These are phyloP conservation scores for Aaosphaeria arxii DNA, from an alignment of 2,329 filamentous ascomycete species.

Conservation along the genomic window DNA sequence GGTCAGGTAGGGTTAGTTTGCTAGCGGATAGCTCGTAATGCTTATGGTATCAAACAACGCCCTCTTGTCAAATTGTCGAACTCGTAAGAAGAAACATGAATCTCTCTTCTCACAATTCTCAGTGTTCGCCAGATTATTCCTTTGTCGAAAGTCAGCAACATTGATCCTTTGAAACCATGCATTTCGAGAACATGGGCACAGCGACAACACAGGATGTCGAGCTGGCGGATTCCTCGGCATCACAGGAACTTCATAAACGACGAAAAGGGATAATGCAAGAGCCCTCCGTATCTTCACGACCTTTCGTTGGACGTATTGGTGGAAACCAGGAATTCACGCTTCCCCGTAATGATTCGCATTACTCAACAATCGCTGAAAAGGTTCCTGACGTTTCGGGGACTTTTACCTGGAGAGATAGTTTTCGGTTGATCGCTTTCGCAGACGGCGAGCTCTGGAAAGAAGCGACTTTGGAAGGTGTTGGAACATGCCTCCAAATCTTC, in stretches of 20 bases:
- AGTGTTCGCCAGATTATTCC: too few relatives aligned
- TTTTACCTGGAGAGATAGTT: constrained; percentile 14
- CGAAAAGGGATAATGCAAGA: background rate
- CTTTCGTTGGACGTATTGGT: constrained; percentile 33
- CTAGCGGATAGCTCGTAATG: too few relatives aligned
- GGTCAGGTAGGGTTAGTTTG: too few relatives aligned
- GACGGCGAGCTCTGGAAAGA: constrained; percentile 21
- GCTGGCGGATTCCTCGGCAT: constrained; percentile 1
- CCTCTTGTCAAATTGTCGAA: too few relatives aligned
- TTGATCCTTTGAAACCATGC: too few relatives aligned
- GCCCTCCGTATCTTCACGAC: constrained; percentile 12
- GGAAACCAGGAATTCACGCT: constrained; percentile 32
- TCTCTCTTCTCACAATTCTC: too few relatives aligned
- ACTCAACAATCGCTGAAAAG: constrained; percentile 10
- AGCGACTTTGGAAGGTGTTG: constrained; percentile 17
- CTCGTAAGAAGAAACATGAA: too few relatives aligned
- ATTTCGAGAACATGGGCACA: background rate
- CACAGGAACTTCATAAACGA: constrained; percentile 6
- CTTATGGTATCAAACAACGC: too few relatives aligned
- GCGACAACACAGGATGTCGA: constrained; percentile 8
- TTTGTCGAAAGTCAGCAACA: background rate
- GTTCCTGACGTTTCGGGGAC: constrained; percentile 26
- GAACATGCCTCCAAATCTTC: constrained; percentile 19
- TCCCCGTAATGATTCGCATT: constrained; percentile 13
- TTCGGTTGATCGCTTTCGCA: constrained; percentile 10